Evolutionary conservation across 148 eudicot genomes (phyloP), one percentile per base, ranked within the genome.

Genomic region (Vaccinium corymbosum): DNA sequence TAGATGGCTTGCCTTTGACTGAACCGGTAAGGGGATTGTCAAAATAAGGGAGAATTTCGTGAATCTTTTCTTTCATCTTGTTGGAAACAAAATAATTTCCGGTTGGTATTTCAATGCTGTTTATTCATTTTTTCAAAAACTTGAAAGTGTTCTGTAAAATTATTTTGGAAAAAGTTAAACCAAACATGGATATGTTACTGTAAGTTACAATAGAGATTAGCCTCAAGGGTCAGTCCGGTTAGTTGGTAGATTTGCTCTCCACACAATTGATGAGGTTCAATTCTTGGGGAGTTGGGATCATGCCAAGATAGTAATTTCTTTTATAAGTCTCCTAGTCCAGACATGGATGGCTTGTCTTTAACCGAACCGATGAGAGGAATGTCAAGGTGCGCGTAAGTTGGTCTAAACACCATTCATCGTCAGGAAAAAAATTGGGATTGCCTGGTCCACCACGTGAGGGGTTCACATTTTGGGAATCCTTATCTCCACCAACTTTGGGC

Each of bases 381-480:
- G 46, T 42, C 46, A 7, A 42, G 46, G 0, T 42, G 46, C 6
- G 6, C 0, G 6, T 42, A 42, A 42, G 6, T 42, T 42, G 46
- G 6, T 4, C 0, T 5, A 42, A 4, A 42, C 46, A 42, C 6
- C 46, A 42, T 4, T 5, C 0, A 42, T 4, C 0, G 1, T 42
- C 0, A 3, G 38, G 38, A 42, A 42, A 22, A 76, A 25, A 50
- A 48, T 22, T n/a, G 29, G 12, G 79, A 4, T 38, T n/a, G 17
- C 57, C 56, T 76, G 79, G 79, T 49, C 79, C 59, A n/a, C 80
- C 80, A 77, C 57, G 80, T 49, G 80, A 32, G 78, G 20, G 59
- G 56, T 76, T 76, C 79, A 76, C 53, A 0, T 19, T 76, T 46
- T 15, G 55, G 57, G 80, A 77, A 77, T 77, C 57, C 59, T 20